phyloP scores from a whole-genome alignment of 1,139 yeast species.

The Meyerozyma smithsonii region DNA sequence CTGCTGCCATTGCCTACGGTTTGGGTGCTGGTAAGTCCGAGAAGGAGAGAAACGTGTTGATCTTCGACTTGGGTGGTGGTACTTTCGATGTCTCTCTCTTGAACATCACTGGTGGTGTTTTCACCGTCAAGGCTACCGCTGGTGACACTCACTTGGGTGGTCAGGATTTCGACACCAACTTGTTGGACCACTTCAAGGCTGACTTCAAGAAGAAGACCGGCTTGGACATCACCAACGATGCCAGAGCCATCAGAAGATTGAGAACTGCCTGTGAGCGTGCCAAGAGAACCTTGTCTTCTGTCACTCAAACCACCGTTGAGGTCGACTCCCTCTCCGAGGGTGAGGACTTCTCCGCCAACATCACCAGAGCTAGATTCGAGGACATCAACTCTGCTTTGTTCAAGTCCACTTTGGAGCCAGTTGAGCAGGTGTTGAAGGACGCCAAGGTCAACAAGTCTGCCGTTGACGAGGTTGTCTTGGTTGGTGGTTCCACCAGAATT shows the following conservation, averaged over 20 bases:
- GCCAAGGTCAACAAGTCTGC: constrained; percentile 85
- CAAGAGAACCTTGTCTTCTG: constrained; percentile 96
- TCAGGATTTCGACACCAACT: constrained; percentile 98
- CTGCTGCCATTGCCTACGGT: constrained; percentile 98
- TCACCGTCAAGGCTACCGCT: constrained; percentile 99
- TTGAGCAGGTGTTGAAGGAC: constrained; percentile 96
- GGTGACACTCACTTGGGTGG: constrained; percentile 99
- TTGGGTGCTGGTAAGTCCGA: constrained; percentile 90
- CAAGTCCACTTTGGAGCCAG: constrained; percentile 96
- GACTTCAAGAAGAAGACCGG: constrained; percentile 98
- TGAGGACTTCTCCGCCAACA: constrained; percentile 92
- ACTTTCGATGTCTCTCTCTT: constrained; percentile 96
- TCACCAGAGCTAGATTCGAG: constrained; percentile 99
- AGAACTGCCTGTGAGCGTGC: constrained; percentile 99
- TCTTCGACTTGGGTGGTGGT: constrained; percentile 98
- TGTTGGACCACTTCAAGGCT: constrained; percentile 87
- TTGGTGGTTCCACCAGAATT: constrained; percentile 99
- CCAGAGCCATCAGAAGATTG: constrained; percentile 96
- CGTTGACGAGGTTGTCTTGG: constrained; percentile 94
- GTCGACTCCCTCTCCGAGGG: constrained; percentile 96
- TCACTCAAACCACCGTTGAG: constrained; percentile 94
- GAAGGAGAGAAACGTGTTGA: constrained; percentile 84
- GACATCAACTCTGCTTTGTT: constrained; percentile 93
- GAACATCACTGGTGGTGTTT: constrained; percentile 98
- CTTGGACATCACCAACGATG: constrained; percentile 84